Conservation (phyloP, 2,329 filamentous ascomycete species). For the Gnomoniopsis smithogilvyi region DNA sequence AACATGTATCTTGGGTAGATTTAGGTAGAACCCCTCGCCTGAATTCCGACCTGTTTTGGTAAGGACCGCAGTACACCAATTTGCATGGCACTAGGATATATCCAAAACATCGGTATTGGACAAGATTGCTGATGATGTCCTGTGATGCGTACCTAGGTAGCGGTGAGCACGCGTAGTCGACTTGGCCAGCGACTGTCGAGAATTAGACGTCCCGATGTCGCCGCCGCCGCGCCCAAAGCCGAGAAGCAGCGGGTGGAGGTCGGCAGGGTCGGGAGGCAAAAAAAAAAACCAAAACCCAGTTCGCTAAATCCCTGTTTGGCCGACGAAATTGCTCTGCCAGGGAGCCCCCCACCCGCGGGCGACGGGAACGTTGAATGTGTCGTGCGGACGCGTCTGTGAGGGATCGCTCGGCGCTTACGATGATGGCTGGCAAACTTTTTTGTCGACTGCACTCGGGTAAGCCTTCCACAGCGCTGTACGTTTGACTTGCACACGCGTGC, state of each 20-base stretch:
- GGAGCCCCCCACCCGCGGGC: background rate
- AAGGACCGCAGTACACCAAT: too few species aligned
- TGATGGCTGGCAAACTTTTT: too few species aligned
- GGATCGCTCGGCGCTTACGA: too few species aligned
- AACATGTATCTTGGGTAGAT: too few species aligned
- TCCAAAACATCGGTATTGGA: too few species aligned
- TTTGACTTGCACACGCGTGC: background rate
- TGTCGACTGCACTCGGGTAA: too few species aligned
- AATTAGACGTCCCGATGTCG: constrained; percentile 4
- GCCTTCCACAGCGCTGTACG: too few species aligned
- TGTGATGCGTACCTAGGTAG: background rate
- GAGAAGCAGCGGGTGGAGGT: constrained; percentile 3
- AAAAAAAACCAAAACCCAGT: too few species aligned
- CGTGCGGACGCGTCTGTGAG: background rate
- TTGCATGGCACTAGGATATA: too few species aligned
- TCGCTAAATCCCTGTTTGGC: background rate
- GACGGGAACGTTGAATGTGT: background rate
- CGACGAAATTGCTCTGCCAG: background rate
- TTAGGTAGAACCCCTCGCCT: too few species aligned
- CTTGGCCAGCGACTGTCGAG: background rate
- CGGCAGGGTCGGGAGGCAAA: background rate
- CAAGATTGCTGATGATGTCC: background rate
- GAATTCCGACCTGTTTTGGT: too few species aligned
- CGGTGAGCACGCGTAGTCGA: background rate
- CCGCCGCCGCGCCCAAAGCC: constrained; percentile 1